Percentiles rank a stretch among this genome's conserved stretches.
These are phyloP conservation scores for Exophiala sp. DNA, from an alignment of 2,329 filamentous ascomycete genomes.

Conservation along the genomic window DNA sequence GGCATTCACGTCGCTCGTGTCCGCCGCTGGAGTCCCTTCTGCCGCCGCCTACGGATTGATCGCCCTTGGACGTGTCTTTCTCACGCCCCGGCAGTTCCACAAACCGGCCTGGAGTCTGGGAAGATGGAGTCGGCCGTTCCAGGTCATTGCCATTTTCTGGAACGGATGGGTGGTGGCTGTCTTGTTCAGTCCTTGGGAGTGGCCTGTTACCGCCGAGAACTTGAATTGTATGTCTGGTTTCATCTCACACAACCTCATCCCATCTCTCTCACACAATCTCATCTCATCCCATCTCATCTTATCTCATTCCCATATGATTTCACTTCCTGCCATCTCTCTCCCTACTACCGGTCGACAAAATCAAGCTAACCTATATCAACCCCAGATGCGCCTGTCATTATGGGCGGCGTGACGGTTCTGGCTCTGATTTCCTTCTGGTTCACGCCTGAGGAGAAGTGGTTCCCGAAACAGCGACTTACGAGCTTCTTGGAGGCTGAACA, in stretches of 20 bases:
- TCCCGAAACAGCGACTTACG: no score
- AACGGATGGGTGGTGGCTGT: conserved; percentile 36
- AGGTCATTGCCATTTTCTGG: conserved; percentile 38
- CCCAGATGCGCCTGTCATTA: conserved; percentile 26
- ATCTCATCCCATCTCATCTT: no score
- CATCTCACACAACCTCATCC: no score
- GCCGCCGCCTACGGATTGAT: conserved; percentile 35
- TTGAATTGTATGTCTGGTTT: conserved; percentile 32
- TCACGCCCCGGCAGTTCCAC: conserved; percentile 38
- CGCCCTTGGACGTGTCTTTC: conserved; percentile 35
- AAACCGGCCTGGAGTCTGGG: conserved; percentile 39
- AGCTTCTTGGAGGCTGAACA: no score
- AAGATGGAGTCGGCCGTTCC: conserved; percentile 37
- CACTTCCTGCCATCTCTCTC: no score
- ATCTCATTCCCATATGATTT: no score
- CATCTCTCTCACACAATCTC: no score
- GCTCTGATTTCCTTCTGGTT: no score
- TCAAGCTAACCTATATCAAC: not conserved
- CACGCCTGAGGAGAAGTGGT: no score
- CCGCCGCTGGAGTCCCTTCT: conserved; percentile 45
- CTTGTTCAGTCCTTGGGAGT: conserved; percentile 26
- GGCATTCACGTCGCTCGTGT: conserved; percentile 51
- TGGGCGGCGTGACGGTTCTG: conserved; percentile 11
- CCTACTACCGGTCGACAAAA: not conserved
- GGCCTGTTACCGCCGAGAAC: conserved; percentile 31